These are phyloP conservation scores for Hypoxylon sp. DNA, from an alignment of 2,329 filamentous ascomycete species.

Conservation along the genomic window DNA sequence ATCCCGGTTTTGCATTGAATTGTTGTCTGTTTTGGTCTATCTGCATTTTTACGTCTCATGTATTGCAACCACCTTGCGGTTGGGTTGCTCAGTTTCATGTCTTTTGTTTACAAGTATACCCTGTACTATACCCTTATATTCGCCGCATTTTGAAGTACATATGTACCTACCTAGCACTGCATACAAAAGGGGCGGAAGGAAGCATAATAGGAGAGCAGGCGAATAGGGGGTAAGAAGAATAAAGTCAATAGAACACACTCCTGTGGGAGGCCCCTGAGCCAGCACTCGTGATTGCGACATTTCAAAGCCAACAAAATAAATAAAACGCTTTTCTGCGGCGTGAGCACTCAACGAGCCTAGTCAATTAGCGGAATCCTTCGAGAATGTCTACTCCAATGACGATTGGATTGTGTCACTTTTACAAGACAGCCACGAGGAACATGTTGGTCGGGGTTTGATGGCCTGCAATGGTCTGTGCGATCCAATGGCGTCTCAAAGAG, in stretches of 20 bases:
- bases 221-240: conserved; percentile 17
- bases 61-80: conserved; percentile 12
- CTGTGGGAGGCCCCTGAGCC: conserved; percentile 9
- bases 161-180: conserved; percentile 30
- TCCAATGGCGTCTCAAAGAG: conserved; percentile 24
- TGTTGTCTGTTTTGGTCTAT: conserved; percentile 30
- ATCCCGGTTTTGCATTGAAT: conserved; percentile 42
- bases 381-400: conserved; percentile 1
- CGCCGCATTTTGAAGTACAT: conserved; percentile 26
- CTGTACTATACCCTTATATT: conserved; percentile 42
- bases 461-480: conserved; percentile 25
- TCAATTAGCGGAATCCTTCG: conserved; percentile 31
- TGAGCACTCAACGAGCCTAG: conserved; percentile 1
- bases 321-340: conserved; percentile 18
- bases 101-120: conserved; percentile 44
- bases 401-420: conserved; percentile 26
- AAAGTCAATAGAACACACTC: conserved; percentile 27
- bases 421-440: conserved; percentile 21
- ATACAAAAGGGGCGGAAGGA: conserved; percentile 19
- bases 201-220: conserved; percentile 10
- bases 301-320: conserved; percentile 26
- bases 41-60: conserved; percentile 29
- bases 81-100: conserved; percentile 36
- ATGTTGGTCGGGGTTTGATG: conserved; percentile 27
- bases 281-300: conserved; percentile 14